phyloP scores from a whole-genome alignment of 2,329 filamentous ascomycete species.

The Colletotrichum orbiculare region DNA sequence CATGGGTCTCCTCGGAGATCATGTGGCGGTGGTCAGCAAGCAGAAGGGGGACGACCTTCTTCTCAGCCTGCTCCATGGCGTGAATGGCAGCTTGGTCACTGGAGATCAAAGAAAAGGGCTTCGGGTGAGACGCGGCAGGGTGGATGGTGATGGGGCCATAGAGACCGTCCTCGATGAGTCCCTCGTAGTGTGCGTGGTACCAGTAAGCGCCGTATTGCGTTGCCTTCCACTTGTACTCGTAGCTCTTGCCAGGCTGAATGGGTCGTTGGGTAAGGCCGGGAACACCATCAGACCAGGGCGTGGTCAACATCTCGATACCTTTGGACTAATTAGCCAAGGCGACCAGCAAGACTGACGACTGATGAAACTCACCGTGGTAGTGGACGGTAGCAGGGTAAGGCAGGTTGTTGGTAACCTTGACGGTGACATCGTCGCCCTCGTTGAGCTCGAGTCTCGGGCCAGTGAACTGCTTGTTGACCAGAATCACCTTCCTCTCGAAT shows the following conservation, averaged over 20 bases:
- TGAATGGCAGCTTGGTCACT: slow-evolving; percentile 44
- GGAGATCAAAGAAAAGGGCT: slow-evolving; percentile 63
- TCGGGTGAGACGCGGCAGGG: slow-evolving; percentile 44
- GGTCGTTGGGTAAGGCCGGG: slow-evolving; percentile 65
- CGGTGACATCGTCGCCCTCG: slow-evolving; percentile 61
- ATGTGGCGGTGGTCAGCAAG: slow-evolving; percentile 68
- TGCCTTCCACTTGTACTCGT: slow-evolving; percentile 66
- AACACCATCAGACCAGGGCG: slow-evolving; percentile 70
- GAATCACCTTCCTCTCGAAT: slow-evolving; percentile 53
- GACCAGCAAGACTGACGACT: background rate
- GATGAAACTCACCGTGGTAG: slow-evolving; percentile 54
- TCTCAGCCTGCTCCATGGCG: slow-evolving; percentile 60
- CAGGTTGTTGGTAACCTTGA: slow-evolving; percentile 58
- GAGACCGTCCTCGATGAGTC: slow-evolving; percentile 69
- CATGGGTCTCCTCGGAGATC: slow-evolving; percentile 59
- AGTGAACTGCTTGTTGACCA: slow-evolving; percentile 71
- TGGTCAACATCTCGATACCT: slow-evolving; percentile 48
- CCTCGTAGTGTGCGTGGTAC: slow-evolving; percentile 68
- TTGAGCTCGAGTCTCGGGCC: slow-evolving; percentile 67
- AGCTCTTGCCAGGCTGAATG: slow-evolving; percentile 60
- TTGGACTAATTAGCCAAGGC: slow-evolving; percentile 9
- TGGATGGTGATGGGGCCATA: slow-evolving; percentile 67
- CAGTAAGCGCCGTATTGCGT: slow-evolving; percentile 68
- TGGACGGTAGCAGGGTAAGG: slow-evolving; percentile 61
- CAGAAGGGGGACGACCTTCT: slow-evolving; percentile 57